Conservation (phyloP, 2,329 filamentous ascomycete species). For the Talaromyces sp. region DNA sequence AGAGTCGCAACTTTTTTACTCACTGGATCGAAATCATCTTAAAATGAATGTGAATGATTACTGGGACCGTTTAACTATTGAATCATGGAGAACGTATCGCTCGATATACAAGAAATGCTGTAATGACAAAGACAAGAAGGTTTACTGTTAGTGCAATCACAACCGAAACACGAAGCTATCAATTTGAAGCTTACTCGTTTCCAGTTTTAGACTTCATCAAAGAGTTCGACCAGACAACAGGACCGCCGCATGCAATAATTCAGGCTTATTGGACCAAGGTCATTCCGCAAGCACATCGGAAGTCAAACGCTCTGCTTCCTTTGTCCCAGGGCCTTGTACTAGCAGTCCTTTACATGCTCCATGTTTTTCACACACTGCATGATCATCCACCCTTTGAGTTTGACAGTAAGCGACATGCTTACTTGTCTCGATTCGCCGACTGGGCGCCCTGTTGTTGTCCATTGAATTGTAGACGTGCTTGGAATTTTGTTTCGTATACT, state of each 20-base stretch:
- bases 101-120: background rate
- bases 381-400: background rate
- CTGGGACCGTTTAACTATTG: slow-evolving; percentile 6
- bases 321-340: slow-evolving; percentile 3
- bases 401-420: background rate
- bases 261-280: slow-evolving; percentile 5
- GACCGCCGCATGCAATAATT: background rate
- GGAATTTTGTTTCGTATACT: slow-evolving; percentile 8
- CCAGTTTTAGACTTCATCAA: background rate
- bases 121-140: background rate
- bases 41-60: background rate
- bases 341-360: slow-evolving; percentile 9
- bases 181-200: background rate
- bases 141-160: slow-evolving; percentile 1
- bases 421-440: slow-evolving; percentile 6
- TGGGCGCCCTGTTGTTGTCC: slow-evolving; percentile 5
- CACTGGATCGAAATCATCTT: background rate
- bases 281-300: background rate
- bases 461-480: background rate
- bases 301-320: background rate
- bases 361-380: slow-evolving; percentile 2
- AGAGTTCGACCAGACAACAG: background rate
- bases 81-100: slow-evolving; percentile 4
- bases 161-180: background rate
- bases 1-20: background rate